phyloP scores from a whole-genome alignment of 176 grass and related monocot genomes.

The Bolboschoenus planiculmis region DNA sequence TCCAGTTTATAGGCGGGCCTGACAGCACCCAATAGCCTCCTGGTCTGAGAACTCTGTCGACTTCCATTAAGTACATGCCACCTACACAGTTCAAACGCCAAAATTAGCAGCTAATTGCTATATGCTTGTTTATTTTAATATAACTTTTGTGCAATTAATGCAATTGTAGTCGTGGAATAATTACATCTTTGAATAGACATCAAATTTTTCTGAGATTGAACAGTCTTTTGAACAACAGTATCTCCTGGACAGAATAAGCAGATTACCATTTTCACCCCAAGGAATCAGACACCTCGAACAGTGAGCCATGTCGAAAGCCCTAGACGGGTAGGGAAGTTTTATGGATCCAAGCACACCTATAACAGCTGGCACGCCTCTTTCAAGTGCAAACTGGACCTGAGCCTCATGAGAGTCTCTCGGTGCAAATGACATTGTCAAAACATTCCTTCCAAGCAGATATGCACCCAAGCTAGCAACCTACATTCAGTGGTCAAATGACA shows the following conservation, averaged over 20 bases:
- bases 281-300: constrained; percentile 93
- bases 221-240: not conserved
- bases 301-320: constrained; percentile 94
- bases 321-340: constrained; percentile 76
- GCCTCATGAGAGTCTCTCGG: constrained; percentile 94
- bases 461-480: constrained; percentile 87
- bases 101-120: not conserved
- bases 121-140: not conserved
- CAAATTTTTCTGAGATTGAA: not conserved
- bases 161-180: not conserved
- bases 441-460: constrained; percentile 60
- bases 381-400: constrained; percentile 86
- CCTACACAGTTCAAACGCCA: constrained; percentile 19
- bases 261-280: constrained; percentile 67
- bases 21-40: constrained; percentile 93
- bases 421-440: constrained; percentile 86
- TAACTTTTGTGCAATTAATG: not conserved
- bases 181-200: not conserved
- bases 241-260: not conserved
- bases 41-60: constrained; percentile 80
- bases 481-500: not conserved
- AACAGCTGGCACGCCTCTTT: constrained; percentile 83
- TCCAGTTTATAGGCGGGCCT: constrained; percentile 90
- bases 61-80: constrained; percentile 91
- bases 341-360: constrained; percentile 85